A percentile compares a stretch with the other conserved stretches of the same genome.
phyloP scores from a whole-genome alignment of 2,329 filamentous ascomycete species.

The Thelonectria rubi region DNA sequence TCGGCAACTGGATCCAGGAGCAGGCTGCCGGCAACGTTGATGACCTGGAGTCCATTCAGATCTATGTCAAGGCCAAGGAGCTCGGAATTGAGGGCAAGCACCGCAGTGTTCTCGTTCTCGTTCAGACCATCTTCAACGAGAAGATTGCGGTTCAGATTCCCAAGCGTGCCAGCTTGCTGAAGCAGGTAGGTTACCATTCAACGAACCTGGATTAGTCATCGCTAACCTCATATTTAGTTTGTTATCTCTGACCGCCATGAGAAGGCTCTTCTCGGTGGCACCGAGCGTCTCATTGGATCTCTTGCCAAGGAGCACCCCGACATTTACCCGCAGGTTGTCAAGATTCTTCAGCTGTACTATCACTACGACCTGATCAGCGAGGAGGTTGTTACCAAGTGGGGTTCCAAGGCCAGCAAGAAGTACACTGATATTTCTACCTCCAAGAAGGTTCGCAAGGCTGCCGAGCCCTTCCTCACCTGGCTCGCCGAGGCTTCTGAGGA shows the following conservation, averaged over 20 bases:
- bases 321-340: conserved; percentile 78
- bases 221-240: conserved; percentile 61
- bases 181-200: conserved; percentile 70
- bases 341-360: conserved; percentile 90
- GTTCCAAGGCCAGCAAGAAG: conserved; percentile 96
- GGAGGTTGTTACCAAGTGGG: conserved; percentile 90
- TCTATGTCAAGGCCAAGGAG: conserved; percentile 97
- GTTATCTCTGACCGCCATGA: conserved; percentile 92
- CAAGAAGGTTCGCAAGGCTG: conserved; percentile 95
- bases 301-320: conserved; percentile 81
- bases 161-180: conserved; percentile 84
- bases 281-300: conserved; percentile 84
- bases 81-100: conserved; percentile 94
- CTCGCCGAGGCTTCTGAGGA: conserved; percentile 81
- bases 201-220: not conserved
- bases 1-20: conserved; percentile 90
- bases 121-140: conserved; percentile 92
- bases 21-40: conserved; percentile 77
- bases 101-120: conserved; percentile 89
- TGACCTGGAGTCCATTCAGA: conserved; percentile 86
- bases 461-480: conserved; percentile 94
- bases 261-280: conserved; percentile 93
- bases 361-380: conserved; percentile 89
- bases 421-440: conserved; percentile 90
- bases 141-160: conserved; percentile 89